Conservation (phyloP, 148 eudicot species). For the Spergularia marina region DNA sequence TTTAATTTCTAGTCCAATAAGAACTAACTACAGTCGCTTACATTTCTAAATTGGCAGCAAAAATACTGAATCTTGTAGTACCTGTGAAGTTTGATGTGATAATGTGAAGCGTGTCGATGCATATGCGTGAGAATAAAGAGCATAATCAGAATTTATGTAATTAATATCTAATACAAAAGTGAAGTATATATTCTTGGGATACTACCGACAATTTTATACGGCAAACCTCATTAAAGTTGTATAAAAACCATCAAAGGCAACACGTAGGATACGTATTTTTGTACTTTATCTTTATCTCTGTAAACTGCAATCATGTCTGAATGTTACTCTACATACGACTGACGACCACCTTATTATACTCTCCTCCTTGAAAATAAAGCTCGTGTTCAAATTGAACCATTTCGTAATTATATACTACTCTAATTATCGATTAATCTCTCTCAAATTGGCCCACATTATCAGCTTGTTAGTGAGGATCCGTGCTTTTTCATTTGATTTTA, state of each 20-base stretch:
- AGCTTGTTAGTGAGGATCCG: neutral
- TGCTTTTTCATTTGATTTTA: neutral
- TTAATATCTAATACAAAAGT: neutral
- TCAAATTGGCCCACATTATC: slow-evolving; percentile 3
- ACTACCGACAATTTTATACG: slow-evolving; percentile 28
- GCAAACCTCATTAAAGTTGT: slow-evolving; percentile 12
- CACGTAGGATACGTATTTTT: slow-evolving; percentile 26
- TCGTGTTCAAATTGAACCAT: slow-evolving; percentile 31
- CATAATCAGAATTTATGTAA: neutral
- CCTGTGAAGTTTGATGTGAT: too few relatives aligned
- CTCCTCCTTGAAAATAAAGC: slow-evolving; percentile 4
- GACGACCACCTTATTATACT: slow-evolving; percentile 13
- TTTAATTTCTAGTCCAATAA: too few relatives aligned
- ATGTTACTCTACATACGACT: neutral
- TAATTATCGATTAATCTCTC: neutral
- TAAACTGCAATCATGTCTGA: slow-evolving; percentile 21
- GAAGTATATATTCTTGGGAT: slow-evolving; percentile 16
- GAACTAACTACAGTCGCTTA: too few relatives aligned
- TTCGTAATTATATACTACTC: neutral
- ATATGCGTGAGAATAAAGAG: slow-evolving; percentile 14
- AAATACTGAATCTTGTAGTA: too few relatives aligned
- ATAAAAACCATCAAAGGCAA: neutral
- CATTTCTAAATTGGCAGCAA: too few relatives aligned
- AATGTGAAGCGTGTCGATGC: neutral
- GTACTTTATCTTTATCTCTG: slow-evolving; percentile 19